Evolutionary conservation across 164 flowering plant species (phyloP), one percentile per base, ranked within the genome.

Genomic region (Vitis cinerea): DNA sequence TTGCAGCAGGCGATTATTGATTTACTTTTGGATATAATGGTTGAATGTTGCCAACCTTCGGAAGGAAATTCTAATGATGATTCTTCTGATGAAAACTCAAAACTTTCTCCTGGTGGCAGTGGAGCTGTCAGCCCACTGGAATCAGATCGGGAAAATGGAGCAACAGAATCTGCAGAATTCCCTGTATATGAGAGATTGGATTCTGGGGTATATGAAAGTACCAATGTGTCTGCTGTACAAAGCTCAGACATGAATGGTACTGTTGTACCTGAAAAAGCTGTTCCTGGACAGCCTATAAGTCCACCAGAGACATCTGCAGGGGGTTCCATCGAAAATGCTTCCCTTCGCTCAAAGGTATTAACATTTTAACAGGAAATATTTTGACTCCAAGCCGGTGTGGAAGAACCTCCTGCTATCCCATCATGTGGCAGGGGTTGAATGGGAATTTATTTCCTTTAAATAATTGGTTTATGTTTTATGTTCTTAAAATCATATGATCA

Each of bases 1-100:
- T 81, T 96, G 80, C 99, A 93, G 81, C 99, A 90, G 80, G 99
- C 98, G 69, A 96, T 96, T 61, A 81, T 93, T 80, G 99, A 96
- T 83, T 77, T 96, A 72, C 92, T 96, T 55, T 68, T 96, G 64
- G 99, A 96, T 82, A 93, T 96, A 75, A 96, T 85, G 89, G 85
- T 87, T 48, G 99, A 92, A 59, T 85, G 94, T 75, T 85, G 90
- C 82, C 90, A 88, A 71, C 87, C 88, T 66, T 89, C 95, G 14
- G 97, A 90, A 80, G 96, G 79, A 75, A 85, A 78, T 70, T 81
- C 79, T 54, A 77, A 75, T 58, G 86, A 78, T 68, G 92, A 85
- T 62, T 81, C 80, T 73, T 81, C 86, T 64, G 86, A 84, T 77
- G 75, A 71, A n/a, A 82, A 75, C 75, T 76, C 83, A 54, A 88